Percentiles rank a stretch among this genome's conserved stretches.
phyloP scores from a whole-genome alignment of 2,329 filamentous ascomycete genomes.

The Stromatinia cepivora region DNA sequence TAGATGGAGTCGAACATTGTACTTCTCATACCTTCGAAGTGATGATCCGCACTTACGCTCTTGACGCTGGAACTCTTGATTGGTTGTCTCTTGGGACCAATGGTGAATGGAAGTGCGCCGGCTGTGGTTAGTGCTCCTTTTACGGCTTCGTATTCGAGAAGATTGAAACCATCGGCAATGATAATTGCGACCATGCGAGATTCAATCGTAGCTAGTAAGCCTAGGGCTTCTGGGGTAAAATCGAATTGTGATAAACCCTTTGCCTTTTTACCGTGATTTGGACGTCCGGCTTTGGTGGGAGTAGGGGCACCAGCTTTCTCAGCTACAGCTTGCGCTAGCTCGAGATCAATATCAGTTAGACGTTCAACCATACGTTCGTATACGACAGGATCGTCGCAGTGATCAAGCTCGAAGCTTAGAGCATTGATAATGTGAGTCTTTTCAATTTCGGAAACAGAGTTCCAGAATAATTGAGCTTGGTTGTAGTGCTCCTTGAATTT shows the following conservation, averaged over 20 bases:
- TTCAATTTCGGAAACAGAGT: slow-evolving; percentile 68
- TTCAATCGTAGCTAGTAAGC: slow-evolving; percentile 61
- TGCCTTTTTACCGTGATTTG: slow-evolving; percentile 68
- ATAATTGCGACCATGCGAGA: slow-evolving; percentile 73
- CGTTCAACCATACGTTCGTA: slow-evolving; percentile 70
- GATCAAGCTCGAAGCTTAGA: slow-evolving; percentile 71
- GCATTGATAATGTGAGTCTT: slow-evolving; percentile 61
- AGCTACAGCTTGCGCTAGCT: slow-evolving; percentile 67
- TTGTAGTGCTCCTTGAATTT: slow-evolving; percentile 79
- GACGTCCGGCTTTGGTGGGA: slow-evolving; percentile 52
- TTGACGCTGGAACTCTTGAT: slow-evolving; percentile 49
- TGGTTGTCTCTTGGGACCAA: slow-evolving; percentile 65
- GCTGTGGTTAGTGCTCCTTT: slow-evolving; percentile 62
- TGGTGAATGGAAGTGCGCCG: slow-evolving; percentile 69
- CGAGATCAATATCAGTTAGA: slow-evolving; percentile 70
- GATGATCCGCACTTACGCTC: slow-evolving; percentile 69
- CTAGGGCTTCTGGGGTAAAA: slow-evolving; percentile 53
- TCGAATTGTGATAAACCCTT: slow-evolving; percentile 69
- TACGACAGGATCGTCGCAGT: slow-evolving; percentile 77
- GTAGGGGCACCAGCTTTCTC: slow-evolving; percentile 66
- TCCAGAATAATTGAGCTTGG: slow-evolving; percentile 82
- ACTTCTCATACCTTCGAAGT: slow-evolving; percentile 76
- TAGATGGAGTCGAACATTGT: slow-evolving; percentile 82
- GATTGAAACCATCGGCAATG: slow-evolving; percentile 75
- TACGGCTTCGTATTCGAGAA: slow-evolving; percentile 63